phyloP scores from a whole-genome alignment of 192 early-diverging fungal species.

The Coemansia guatemalensis region DNA sequence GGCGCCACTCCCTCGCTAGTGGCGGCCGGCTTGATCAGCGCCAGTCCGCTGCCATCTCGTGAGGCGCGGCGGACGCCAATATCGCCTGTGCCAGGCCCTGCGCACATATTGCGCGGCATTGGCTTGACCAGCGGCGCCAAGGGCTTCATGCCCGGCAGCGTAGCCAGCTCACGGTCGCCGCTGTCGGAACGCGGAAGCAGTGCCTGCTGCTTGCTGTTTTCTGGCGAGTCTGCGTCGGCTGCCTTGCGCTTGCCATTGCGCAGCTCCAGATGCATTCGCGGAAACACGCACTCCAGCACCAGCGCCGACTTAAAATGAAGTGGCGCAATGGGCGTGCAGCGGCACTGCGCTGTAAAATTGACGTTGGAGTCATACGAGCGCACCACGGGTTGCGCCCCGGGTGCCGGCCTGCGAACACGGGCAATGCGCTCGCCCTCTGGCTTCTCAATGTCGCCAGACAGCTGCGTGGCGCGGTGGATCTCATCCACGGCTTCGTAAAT shows the following conservation, averaged over 20 bases:
- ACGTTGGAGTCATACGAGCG: slow-evolving; percentile 32
- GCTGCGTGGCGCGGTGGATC: slow-evolving; percentile 44
- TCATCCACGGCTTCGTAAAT: slow-evolving; percentile 54
- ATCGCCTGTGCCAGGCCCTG: neutral
- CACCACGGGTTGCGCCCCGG: slow-evolving; percentile 5
- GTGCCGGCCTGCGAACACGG: neutral
- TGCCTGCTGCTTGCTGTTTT: slow-evolving; percentile 17
- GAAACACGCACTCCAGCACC: slow-evolving; percentile 45
- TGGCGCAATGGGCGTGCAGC: slow-evolving; percentile 27
- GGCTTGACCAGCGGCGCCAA: slow-evolving; percentile 26
- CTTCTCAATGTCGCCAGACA: slow-evolving; percentile 8
- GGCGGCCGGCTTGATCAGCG: slow-evolving; percentile 17
- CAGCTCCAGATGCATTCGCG: slow-evolving; percentile 23
- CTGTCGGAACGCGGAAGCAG: slow-evolving; percentile 10
- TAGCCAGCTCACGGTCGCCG: slow-evolving; percentile 1
- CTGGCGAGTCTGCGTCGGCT: slow-evolving; percentile 14
- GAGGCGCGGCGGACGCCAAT: neutral
- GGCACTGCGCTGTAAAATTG: slow-evolving; percentile 36
- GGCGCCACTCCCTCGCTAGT: slow-evolving; percentile 12
- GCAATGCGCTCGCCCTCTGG: slow-evolving; percentile 4
- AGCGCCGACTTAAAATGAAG: slow-evolving; percentile 41
- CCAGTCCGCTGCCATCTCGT: neutral
- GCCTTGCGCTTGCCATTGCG: slow-evolving; percentile 33
- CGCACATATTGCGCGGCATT: slow-evolving; percentile 5
- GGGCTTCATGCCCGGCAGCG: slow-evolving; percentile 20